Evolutionary conservation across 345 rosid genomes (phyloP).

Genomic region (Citrus maxima): DNA sequence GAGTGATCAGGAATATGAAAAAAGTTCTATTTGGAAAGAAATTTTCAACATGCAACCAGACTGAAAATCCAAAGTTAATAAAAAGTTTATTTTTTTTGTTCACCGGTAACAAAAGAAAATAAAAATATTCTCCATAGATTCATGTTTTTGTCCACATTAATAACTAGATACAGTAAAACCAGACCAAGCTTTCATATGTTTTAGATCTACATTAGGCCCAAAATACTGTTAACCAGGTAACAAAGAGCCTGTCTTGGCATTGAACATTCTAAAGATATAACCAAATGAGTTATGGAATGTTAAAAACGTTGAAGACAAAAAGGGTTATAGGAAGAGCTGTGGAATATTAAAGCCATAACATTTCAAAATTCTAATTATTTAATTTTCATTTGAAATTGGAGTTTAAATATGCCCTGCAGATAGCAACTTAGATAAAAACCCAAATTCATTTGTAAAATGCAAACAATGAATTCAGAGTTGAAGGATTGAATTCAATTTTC

Average conservation of each 20-base stretch:
- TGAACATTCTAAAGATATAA: not conserved
- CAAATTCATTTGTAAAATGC: not conserved
- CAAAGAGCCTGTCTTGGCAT: not conserved
- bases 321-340: not conserved
- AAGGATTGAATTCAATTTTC: too few relatives aligned
- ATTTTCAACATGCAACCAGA: not conserved
- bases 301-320: not conserved
- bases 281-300: not conserved
- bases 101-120: not conserved
- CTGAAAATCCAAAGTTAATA: not conserved
- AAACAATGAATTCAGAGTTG: not conserved
- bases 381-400: not conserved
- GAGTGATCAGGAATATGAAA: not conserved
- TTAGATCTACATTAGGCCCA: not conserved
- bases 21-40: too few relatives aligned
- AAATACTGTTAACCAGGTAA: not conserved
- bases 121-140: not conserved
- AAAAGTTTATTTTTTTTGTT: too few relatives aligned
- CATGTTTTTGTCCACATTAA: not conserved
- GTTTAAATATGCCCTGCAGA: not conserved
- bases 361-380: too few relatives aligned
- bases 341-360: not conserved
- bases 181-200: not conserved
- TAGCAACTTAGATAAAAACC: not conserved
- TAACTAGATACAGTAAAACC: not conserved